phyloP scores from a whole-genome alignment of 108 stramenopile species.

The Cyclotella cryptica region DNA sequence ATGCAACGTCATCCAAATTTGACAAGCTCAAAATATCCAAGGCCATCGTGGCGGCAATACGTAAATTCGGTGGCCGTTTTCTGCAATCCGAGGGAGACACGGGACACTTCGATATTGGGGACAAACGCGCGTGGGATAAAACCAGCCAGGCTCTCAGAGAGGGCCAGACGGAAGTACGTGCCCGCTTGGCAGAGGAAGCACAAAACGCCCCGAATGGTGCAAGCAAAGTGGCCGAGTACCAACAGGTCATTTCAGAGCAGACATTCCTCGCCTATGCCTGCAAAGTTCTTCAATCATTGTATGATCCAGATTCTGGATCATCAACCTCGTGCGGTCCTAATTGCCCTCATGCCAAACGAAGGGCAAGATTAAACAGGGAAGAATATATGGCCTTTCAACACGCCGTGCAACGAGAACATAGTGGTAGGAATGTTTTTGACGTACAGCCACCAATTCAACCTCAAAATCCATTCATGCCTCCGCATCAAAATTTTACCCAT shows the following conservation, averaged over 20 bases:
- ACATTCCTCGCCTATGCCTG: constrained; percentile 37
- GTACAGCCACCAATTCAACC: neutral
- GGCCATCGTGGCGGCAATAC: constrained; percentile 82
- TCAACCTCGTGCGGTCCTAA: constrained; percentile 37
- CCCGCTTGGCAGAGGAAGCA: constrained; percentile 65
- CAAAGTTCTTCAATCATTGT: constrained; percentile 39
- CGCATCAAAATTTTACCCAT: neutral
- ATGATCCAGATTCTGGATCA: constrained; percentile 11
- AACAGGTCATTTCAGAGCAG: constrained; percentile 47
- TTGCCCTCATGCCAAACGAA: constrained; percentile 38
- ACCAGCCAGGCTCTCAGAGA: constrained; percentile 89
- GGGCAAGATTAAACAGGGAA: constrained; percentile 38
- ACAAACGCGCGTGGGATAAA: constrained; percentile 88
- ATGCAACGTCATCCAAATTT: constrained; percentile 77
- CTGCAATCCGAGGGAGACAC: constrained; percentile 63
- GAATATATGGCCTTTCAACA: constrained; percentile 20
- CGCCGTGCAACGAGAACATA: neutral
- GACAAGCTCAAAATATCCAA: constrained; percentile 84
- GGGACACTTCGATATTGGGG: constrained; percentile 83
- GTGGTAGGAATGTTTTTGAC: neutral
- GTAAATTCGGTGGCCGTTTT: constrained; percentile 57
- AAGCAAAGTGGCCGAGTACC: constrained; percentile 31
- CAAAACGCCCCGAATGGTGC: constrained; percentile 22
- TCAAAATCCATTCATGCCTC: neutral
- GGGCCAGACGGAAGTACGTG: constrained; percentile 78